These are phyloP conservation scores for Colletotrichum sp. DNA, from an alignment of 2,329 filamentous ascomycete genomes.

Conservation along the genomic window DNA sequence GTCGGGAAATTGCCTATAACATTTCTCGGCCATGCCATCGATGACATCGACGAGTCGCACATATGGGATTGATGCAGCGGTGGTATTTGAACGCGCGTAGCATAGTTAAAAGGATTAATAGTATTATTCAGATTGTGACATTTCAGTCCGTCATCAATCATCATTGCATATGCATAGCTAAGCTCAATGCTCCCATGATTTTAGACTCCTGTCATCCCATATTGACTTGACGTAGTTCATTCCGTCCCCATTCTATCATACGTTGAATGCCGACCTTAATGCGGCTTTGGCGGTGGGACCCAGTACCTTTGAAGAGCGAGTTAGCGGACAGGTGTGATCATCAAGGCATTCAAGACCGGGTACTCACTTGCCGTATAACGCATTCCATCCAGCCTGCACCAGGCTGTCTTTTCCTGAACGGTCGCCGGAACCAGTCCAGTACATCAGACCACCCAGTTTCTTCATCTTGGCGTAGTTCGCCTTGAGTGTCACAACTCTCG, in stretches of 20 bases:
- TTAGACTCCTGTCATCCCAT: neutral
- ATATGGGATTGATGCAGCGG: neutral
- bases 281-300: neutral
- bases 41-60: neutral
- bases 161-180: neutral
- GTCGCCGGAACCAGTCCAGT: conserved; percentile 72
- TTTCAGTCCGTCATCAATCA: neutral
- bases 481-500: conserved; percentile 65
- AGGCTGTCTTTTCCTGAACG: conserved; percentile 58
- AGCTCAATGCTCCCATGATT: neutral
- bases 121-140: neutral
- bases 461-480: conserved; percentile 61
- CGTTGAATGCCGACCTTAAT: neutral
- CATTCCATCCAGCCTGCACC: conserved; percentile 64
- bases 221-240: neutral
- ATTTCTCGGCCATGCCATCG: neutral
- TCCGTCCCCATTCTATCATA: neutral
- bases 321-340: neutral
- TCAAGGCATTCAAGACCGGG: neutral
- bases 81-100: neutral
- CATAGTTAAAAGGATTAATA: neutral
- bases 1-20: neutral
- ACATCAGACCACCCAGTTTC: conserved; percentile 68
- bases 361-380: conserved; percentile 35
- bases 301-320: neutral